These are phyloP conservation scores for Phytophthora cryptogea DNA, from an alignment of 352 stramenopile genomes.

Conservation along the genomic window DNA sequence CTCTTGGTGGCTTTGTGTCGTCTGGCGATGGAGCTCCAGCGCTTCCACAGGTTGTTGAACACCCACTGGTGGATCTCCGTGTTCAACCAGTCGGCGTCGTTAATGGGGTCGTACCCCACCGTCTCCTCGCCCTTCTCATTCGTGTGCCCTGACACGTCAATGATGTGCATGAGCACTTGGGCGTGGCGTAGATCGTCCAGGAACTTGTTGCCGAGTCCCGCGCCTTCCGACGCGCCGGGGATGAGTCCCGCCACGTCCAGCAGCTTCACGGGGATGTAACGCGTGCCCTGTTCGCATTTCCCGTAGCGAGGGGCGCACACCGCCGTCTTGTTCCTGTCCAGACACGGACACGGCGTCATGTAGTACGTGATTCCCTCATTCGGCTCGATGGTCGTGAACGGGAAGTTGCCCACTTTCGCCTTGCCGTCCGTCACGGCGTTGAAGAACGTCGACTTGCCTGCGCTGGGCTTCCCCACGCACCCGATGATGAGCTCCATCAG, in stretches of 20 bases:
- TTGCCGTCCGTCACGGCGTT: constrained; percentile 90
- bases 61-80: constrained; percentile 90
- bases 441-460: constrained; percentile 91
- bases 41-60: constrained; percentile 88
- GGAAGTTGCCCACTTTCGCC: constrained; percentile 88
- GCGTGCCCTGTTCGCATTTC: constrained; percentile 73
- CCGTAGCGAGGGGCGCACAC: constrained; percentile 80
- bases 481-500: constrained; percentile 90
- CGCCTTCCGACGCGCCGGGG: constrained; percentile 86
- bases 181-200: constrained; percentile 91
- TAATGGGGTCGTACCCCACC: constrained; percentile 86
- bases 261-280: constrained; percentile 84
- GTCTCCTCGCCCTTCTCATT: constrained; percentile 92
- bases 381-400: constrained; percentile 90
- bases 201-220: constrained; percentile 99
- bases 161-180: constrained; percentile 91
- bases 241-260: constrained; percentile 86
- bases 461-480: constrained; percentile 89
- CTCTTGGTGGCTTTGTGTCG: constrained; percentile 78
- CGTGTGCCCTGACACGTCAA: constrained; percentile 87
- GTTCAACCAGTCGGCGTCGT: constrained; percentile 88
- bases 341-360: constrained; percentile 83
- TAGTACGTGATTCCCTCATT: constrained; percentile 92
- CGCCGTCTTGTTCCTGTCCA: constrained; percentile 54
- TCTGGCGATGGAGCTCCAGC: constrained; percentile 80